Evolutionary conservation across 1,284 basidiomycete species (phyloP).

Genomic region (Stygiomarasmius scandens): DNA sequence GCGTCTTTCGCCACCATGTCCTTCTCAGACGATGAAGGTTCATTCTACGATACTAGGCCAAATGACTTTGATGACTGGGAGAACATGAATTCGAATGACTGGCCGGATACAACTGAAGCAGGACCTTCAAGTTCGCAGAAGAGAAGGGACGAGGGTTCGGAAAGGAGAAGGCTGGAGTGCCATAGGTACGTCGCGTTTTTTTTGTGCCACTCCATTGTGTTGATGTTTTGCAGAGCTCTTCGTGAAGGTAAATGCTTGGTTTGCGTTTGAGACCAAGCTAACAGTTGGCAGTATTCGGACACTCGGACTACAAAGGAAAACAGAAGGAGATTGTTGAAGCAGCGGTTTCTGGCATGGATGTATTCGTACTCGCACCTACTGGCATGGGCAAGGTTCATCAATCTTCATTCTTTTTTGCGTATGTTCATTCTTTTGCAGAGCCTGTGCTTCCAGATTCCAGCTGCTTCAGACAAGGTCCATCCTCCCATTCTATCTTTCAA

Average conservation of each 20-base stretch:
- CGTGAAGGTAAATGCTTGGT: constrained; percentile 7
- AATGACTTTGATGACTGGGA: no score
- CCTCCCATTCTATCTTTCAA: not conserved
- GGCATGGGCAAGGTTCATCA: constrained; percentile 81
- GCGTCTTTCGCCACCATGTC: not conserved
- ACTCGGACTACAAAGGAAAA: constrained; percentile 69
- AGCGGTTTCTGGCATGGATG: constrained; percentile 66
- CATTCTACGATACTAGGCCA: no score
- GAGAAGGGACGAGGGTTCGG: not conserved
- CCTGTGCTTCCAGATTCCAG: constrained; percentile 87
- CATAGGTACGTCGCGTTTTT: constrained; percentile 10
- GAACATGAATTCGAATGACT: no score
- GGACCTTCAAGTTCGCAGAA: not conserved
- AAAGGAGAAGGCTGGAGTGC: constrained; percentile 6
- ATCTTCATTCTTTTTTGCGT: not conserved
- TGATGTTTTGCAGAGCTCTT: constrained; percentile 3
- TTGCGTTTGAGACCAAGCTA: not conserved
- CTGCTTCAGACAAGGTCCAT: constrained; percentile 63
- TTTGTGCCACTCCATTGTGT: not conserved
- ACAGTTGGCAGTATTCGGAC: constrained; percentile 57
- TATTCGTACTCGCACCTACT: constrained; percentile 85
- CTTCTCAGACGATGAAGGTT: not conserved
- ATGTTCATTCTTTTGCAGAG: constrained; percentile 45
- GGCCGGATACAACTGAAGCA: no score
- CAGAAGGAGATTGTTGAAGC: constrained; percentile 77